Percentiles rank a stretch among this genome's conserved stretches.
These are phyloP conservation scores for Leishmania tarentolae DNA, from an alignment of 208 protist genomes.

Conservation along the genomic window DNA sequence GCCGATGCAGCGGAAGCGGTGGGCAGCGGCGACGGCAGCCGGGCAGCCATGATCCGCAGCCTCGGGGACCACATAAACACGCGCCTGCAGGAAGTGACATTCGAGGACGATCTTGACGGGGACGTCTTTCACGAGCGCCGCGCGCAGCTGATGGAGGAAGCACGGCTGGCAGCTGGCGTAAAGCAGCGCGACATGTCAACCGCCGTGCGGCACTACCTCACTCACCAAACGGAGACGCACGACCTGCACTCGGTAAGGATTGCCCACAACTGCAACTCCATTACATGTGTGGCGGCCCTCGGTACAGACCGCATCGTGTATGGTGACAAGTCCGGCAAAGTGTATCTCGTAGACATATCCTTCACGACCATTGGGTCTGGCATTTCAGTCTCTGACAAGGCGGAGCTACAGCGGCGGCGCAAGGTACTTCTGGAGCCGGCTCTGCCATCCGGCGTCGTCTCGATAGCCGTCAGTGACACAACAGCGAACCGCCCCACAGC, in stretches of 20 bases:
- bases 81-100: slow-evolving; percentile 69
- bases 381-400: slow-evolving; percentile 7
- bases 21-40: slow-evolving; percentile 26
- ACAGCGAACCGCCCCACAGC: slow-evolving; percentile 54
- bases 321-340: slow-evolving; percentile 87
- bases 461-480: slow-evolving; percentile 85
- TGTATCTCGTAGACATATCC: slow-evolving; percentile 67
- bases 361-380: slow-evolving; percentile 19
- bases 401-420: slow-evolving; percentile 29
- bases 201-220: slow-evolving; percentile 46
- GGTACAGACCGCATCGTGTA: slow-evolving; percentile 66
- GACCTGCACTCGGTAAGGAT: slow-evolving; percentile 48
- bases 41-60: slow-evolving; percentile 47
- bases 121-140: slow-evolving; percentile 76
- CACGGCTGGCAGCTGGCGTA: slow-evolving; percentile 69
- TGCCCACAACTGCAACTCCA: slow-evolving; percentile 84
- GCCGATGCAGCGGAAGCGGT: slow-evolving; percentile 29
- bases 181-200: slow-evolving; percentile 67
- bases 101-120: slow-evolving; percentile 78
- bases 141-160: slow-evolving; percentile 80
- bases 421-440: slow-evolving; percentile 70
- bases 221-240: slow-evolving; percentile 13
- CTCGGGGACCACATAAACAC: slow-evolving; percentile 89
- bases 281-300: slow-evolving; percentile 80
- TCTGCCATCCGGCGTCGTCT: slow-evolving; percentile 63